phyloP scores from a whole-genome alignment of 345 rosid species.

The Stellera chamaejasme region DNA sequence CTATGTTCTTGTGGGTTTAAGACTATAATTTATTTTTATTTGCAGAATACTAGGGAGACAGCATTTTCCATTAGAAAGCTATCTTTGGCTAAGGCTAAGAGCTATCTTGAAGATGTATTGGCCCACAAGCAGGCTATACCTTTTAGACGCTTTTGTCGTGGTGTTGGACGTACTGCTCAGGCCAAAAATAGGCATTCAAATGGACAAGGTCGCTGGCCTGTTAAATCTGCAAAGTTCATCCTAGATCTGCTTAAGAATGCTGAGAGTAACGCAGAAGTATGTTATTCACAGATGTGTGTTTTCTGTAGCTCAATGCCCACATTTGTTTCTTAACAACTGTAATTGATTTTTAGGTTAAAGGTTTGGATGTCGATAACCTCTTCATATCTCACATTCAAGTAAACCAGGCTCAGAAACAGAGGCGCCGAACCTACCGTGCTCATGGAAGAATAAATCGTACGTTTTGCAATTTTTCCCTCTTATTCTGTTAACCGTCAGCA shows the following conservation, averaged over 20 bases:
- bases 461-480: constrained; percentile 3
- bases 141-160: constrained; percentile 90
- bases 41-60: constrained; percentile 89
- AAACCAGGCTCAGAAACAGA: constrained; percentile 93
- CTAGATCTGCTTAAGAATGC: constrained; percentile 92
- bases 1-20: background rate
- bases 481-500: background rate
- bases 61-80: constrained; percentile 82
- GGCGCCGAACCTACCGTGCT: constrained; percentile 95
- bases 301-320: background rate
- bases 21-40: background rate
- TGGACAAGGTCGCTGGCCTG: constrained; percentile 99
- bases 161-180: constrained; percentile 99
- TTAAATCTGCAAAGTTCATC: constrained; percentile 77
- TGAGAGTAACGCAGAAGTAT: constrained; percentile 95
- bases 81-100: constrained; percentile 85
- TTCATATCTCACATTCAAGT: constrained; percentile 85
- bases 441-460: constrained; percentile 97
- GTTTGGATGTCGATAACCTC: constrained; percentile 89
- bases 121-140: constrained; percentile 99
- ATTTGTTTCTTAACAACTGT: background rate
- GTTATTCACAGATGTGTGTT: background rate
- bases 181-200: constrained; percentile 95
- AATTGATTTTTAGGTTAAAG: constrained; percentile 55
- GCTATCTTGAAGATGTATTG: constrained; percentile 92